Percentiles rank a stretch among this genome's conserved stretches.
These are phyloP conservation scores for Gigaspora rosea DNA, from an alignment of 192 early-diverging fungal genomes.

Conservation along the genomic window DNA sequence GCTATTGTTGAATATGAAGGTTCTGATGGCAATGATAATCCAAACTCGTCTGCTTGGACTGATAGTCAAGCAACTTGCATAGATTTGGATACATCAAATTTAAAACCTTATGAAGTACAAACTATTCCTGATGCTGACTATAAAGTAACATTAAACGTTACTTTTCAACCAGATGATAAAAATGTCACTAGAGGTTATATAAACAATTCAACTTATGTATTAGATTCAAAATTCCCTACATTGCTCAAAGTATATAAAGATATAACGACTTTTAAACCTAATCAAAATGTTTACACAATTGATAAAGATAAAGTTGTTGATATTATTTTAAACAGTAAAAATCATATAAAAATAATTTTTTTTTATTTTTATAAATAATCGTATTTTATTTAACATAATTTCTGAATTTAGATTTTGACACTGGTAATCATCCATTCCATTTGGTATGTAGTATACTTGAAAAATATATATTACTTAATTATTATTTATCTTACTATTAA, in stretches of 20 bases:
- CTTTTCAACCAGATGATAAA: background rate
- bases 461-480: background rate
- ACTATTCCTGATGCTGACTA: background rate
- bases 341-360: background rate
- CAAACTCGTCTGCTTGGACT: constrained; percentile 33
- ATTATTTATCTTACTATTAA: background rate
- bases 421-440: constrained; percentile 44
- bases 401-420: constrained; percentile 16
- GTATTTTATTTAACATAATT: background rate
- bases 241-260: constrained; percentile 31
- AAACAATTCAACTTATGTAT: constrained; percentile 20
- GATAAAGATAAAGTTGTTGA: constrained; percentile 40
- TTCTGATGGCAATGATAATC: constrained; percentile 15
- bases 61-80: constrained; percentile 23
- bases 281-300: constrained; percentile 32
- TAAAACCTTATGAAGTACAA: constrained; percentile 37
- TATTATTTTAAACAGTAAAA: constrained; percentile 11
- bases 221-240: background rate
- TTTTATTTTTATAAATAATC: background rate
- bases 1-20: constrained; percentile 49
- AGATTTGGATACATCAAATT: constrained; percentile 34
- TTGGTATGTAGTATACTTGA: constrained; percentile 14
- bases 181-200: background rate
- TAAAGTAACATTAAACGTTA: background rate
- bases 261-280: constrained; percentile 25